Evolutionary conservation across 495 filamentous ascomycete genomes (phyloP).

Genomic region (Penicillium coffeae): DNA sequence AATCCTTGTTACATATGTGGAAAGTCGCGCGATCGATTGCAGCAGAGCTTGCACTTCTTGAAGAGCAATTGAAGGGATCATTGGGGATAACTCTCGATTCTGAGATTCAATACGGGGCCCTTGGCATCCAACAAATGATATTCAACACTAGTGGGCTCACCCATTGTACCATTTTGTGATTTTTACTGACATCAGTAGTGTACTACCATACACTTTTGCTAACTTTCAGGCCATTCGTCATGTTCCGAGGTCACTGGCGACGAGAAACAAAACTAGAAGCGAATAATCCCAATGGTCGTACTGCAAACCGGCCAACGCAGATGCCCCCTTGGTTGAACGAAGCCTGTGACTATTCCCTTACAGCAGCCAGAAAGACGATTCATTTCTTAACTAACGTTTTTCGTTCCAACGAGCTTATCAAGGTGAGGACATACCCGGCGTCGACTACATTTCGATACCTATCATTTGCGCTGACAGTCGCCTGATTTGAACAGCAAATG

Average conservation of each 20-base stretch:
- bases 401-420: conserved; percentile 31
- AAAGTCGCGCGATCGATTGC: conserved; percentile 35
- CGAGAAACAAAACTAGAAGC: conserved; percentile 23
- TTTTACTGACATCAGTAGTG: conserved; percentile 18
- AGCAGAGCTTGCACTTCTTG: conserved; percentile 31
- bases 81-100: conserved; percentile 35
- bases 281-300: not conserved
- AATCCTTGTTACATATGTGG: conserved; percentile 45
- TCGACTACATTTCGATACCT: too few relatives aligned
- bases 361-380: conserved; percentile 35
- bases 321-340: conserved; percentile 42
- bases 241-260: conserved; percentile 41
- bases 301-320: conserved; percentile 23
- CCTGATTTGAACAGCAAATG: conserved; percentile 39
- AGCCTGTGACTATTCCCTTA: conserved; percentile 37
- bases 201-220: conserved; percentile 41
- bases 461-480: too few relatives aligned
- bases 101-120: conserved; percentile 24
- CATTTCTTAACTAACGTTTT: conserved; percentile 35
- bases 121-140: conserved; percentile 37
- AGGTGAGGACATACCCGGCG: too few relatives aligned
- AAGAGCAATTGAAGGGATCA: conserved; percentile 24
- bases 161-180: not conserved
- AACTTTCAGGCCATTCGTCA: conserved; percentile 44
- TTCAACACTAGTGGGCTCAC: conserved; percentile 26